Percentiles rank a stretch among this genome's conserved stretches.
Evolutionary conservation across 768 basidiomycete species (phyloP).

Genomic region (Suillus sp.): DNA sequence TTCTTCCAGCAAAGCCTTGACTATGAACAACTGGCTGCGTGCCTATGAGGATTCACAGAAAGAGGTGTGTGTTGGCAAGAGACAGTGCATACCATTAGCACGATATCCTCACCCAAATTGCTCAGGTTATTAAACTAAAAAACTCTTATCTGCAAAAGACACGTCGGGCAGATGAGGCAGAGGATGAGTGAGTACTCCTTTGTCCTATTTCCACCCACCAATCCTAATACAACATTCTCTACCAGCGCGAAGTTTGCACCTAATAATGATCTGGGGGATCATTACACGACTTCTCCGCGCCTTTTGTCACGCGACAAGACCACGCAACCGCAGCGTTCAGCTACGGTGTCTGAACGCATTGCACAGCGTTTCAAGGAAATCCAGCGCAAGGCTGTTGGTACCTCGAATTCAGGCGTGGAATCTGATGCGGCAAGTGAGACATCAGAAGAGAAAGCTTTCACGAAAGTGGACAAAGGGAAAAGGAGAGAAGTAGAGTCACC

Average conservation of each 20-base stretch:
- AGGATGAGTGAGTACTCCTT: constrained; percentile 76
- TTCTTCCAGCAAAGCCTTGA: constrained; percentile 52
- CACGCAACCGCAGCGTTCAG: constrained; percentile 59
- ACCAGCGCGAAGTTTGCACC: constrained; percentile 87
- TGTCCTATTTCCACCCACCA: not conserved
- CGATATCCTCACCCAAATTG: constrained; percentile 7
- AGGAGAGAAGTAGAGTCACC: constrained; percentile 57
- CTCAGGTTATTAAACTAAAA: constrained; percentile 64
- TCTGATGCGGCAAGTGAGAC: constrained; percentile 26
- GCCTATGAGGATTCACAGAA: constrained; percentile 69
- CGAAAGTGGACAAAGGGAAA: constrained; percentile 85
- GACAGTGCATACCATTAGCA: not conserved
- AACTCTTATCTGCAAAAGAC: constrained; percentile 76
- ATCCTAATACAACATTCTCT: constrained; percentile 18
- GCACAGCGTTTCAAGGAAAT: constrained; percentile 80
- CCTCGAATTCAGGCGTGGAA: constrained; percentile 32
- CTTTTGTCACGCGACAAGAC: constrained; percentile 58
- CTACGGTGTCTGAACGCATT: constrained; percentile 87
- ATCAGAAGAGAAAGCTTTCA: constrained; percentile 35
- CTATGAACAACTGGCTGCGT: constrained; percentile 67
- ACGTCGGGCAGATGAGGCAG: constrained; percentile 85
- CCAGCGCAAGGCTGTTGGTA: constrained; percentile 53
- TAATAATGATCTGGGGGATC: constrained; percentile 60
- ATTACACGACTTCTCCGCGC: constrained; percentile 81
- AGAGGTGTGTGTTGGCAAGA: constrained; percentile 46